Base-by-base conservation (phyloP, 306 rosid species). In the Bauhinia variegata region DNA sequence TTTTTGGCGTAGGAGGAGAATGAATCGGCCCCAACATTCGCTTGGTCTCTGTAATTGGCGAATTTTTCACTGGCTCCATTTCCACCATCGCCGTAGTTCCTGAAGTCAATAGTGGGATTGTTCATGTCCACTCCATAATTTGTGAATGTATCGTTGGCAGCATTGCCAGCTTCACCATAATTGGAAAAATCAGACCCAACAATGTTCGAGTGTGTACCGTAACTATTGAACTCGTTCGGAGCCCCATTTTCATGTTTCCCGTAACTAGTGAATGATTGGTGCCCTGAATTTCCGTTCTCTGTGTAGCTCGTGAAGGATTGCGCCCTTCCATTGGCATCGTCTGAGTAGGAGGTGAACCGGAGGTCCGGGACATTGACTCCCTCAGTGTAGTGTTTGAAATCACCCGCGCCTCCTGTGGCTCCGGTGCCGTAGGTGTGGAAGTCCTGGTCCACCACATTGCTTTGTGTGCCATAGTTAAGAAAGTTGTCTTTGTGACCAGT, bases 21-120 rank as follows among this genome's bases (percentile, higher is more conserved):
- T 5, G 88, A 71, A 38, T 87, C 95, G 5, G 75, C 96, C 0
- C 99, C 99, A 1, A 95, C 99, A 56, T 95, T 95, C 41, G 99
- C 53, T 8, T 68, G 19, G 34, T 88, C 87, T 58, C 99, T 81
- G 88, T 95, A 95, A 74, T 56, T 95, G 5, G 89, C 19, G 80
- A 95, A 95, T 7, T 30, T 85, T 49, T 95, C 89, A 0, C 8
- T 13, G 12, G 80, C 99, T 8, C 82, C 84, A 75, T 95, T 90
- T 23, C 91, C 96, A 5, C 79, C 92, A 13, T 37, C 83, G 4
- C 88, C 97, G 63, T 95, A 95, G 83, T 61, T 85, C 43, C 63
- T 68, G 89, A 95, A 95, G 4, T 6, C 78, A 74, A 83, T 85
- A 49, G 77, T 72, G 2, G 99, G 99, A 65, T 85, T 71, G 78